phyloP scores from a whole-genome alignment of 2,329 filamentous ascomycete genomes.

The Sclerotinia subarctica region DNA sequence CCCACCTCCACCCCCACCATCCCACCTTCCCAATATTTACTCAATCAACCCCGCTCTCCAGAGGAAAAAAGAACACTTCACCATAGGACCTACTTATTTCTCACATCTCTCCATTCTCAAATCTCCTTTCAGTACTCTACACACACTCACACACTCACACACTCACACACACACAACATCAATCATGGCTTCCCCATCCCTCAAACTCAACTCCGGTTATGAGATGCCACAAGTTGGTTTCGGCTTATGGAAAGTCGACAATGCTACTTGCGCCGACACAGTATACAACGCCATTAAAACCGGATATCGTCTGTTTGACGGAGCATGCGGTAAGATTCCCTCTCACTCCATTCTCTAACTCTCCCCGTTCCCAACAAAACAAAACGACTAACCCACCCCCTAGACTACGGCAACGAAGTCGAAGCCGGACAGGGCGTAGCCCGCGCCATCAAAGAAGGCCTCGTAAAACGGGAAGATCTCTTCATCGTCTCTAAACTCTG shows the following conservation, averaged over 20 bases:
- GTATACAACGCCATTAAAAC: conserved; percentile 65
- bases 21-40: background rate
- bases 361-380: background rate
- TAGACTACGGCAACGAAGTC: conserved; percentile 81
- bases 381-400: background rate
- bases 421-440: conserved; percentile 74
- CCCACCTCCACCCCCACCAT: background rate
- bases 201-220: conserved; percentile 48
- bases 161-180: background rate
- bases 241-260: conserved; percentile 68
- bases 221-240: conserved; percentile 61
- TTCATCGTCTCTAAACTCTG: conserved; percentile 93
- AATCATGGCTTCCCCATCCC: conserved; percentile 39
- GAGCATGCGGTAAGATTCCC: conserved; percentile 49
- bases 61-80: background rate
- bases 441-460: conserved; percentile 74
- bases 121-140: background rate
- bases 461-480: conserved; percentile 81
- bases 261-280: conserved; percentile 59
- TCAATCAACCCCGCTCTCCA: conserved; percentile 1
- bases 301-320: conserved; percentile 59
- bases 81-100: background rate
- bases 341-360: background rate
- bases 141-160: background rate
- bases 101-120: background rate